Evolutionary conservation across 768 basidiomycete genomes (phyloP), one percentile per base, ranked within the genome.

Genomic region (Ephemerocybe angulata): DNA sequence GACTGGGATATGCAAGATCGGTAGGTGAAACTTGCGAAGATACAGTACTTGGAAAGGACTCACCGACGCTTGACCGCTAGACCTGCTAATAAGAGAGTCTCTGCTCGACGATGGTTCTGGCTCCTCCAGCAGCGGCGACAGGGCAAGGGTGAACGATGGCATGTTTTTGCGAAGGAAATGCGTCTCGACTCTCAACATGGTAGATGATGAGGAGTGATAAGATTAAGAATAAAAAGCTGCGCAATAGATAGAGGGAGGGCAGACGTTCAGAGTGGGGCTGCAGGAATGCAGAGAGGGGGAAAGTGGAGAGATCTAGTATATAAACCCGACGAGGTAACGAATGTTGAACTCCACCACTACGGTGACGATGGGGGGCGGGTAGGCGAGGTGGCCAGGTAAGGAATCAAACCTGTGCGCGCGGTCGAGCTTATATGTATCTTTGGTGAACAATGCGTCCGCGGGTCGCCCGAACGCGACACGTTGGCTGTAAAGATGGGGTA

Each of bases 81-180:
- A 22, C 27, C 33, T 22, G 24, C 8, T 4, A 17, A n/a, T 15
- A 40, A 50, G 31, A 42, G 41, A 35, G 21, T 24, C 25, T 27
- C 24, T 38, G 4, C 38, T 25, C 19, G 44, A 38, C 22, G 29
- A 33, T 22, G 43, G 22, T n/a, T 47, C 31, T 12, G 19, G 21
- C 33, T 35, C 43, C 19, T 33, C 43, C 33, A 41, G 2, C 3
- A 53, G 28, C 1, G 37, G 35, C 2, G 43, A 46, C 12, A 54
- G 22, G 19, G 31, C 53, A 15, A 54, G 41, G 17, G 43, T 33
- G 52, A 53, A 43, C n/a, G 52, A 53, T 4, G 52, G 52, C 17
- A 53, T 25, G 31, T 53, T 28, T 33, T 53, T 53, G 24, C 52
- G 40, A 31, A 31, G 21, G 19, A 44, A 19, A 12, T 27, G 41